phyloP scores from a whole-genome alignment of 106 monocot genomes.

The Apostasia ramifera region DNA sequence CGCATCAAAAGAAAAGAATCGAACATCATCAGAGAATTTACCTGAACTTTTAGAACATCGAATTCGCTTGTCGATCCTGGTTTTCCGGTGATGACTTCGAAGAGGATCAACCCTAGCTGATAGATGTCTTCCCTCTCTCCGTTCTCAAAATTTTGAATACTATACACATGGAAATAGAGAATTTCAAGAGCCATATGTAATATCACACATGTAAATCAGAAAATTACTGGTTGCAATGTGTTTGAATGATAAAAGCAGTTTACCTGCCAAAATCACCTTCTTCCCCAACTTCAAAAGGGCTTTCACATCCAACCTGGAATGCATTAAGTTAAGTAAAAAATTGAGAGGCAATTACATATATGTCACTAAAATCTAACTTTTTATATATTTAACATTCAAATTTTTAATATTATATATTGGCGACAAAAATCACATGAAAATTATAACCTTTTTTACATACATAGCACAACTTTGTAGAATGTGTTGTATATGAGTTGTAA shows the following conservation, averaged over 20 bases:
- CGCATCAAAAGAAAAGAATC: not conserved
- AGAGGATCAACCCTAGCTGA: slow-evolving; percentile 54
- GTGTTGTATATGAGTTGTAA: too few relatives aligned
- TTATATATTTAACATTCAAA: too few relatives aligned
- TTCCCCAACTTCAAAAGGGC: slow-evolving; percentile 38
- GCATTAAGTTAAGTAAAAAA: not conserved
- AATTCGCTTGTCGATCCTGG: slow-evolving; percentile 19
- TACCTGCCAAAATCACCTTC: slow-evolving; percentile 47
- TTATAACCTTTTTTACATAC: too few relatives aligned
- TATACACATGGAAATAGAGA: slow-evolving; percentile 6
- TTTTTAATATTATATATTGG: too few relatives aligned
- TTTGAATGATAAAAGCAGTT: not conserved
- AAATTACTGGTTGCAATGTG: not conserved
- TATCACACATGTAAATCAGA: not conserved
- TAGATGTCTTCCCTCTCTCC: slow-evolving; percentile 57
- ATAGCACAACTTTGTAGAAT: too few relatives aligned
- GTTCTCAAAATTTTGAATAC: slow-evolving; percentile 28
- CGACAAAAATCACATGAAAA: too few relatives aligned
- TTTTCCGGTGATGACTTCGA: slow-evolving; percentile 58
- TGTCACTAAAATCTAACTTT: too few relatives aligned
- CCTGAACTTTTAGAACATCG: slow-evolving; percentile 32
- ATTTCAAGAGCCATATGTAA: not conserved
- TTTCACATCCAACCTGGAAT: slow-evolving; percentile 47
- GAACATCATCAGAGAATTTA: not conserved
- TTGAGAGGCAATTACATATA: too few relatives aligned